Conservation (phyloP, 495 filamentous ascomycete genomes). For the Rostrohypoxylon terebratum region DNA sequence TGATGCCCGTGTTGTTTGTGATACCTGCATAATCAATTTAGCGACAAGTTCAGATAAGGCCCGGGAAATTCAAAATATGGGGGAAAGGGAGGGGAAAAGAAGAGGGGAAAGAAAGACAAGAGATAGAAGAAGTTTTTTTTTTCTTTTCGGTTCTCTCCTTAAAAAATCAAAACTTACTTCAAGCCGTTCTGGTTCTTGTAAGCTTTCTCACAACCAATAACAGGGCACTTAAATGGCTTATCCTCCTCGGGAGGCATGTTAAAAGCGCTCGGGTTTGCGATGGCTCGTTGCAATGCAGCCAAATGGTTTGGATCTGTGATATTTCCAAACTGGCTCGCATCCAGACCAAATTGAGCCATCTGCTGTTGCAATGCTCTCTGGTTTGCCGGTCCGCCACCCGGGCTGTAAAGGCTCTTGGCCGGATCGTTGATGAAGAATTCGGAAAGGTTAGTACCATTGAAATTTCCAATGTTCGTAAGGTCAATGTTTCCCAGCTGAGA, state of each 20-base stretch:
- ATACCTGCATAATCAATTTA: constrained; percentile 64
- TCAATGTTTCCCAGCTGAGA: constrained; percentile 67
- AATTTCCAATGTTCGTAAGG: constrained; percentile 61
- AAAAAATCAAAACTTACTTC: constrained; percentile 69
- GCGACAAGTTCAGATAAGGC: constrained; percentile 38
- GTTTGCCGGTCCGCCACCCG: constrained; percentile 77
- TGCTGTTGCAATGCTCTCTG: constrained; percentile 70
- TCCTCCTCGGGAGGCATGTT: constrained; percentile 75
- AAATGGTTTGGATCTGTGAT: constrained; percentile 81
- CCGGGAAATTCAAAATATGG: constrained; percentile 23
- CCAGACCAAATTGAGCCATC: constrained; percentile 70
- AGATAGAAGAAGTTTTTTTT: neutral
- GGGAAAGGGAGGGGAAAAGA: constrained; percentile 23
- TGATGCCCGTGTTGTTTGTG: constrained; percentile 91
- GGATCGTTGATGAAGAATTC: constrained; percentile 89
- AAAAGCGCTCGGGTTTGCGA: constrained; percentile 60
- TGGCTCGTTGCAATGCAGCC: constrained; percentile 78
- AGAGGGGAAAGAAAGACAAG: constrained; percentile 16
- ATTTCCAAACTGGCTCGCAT: constrained; percentile 75
- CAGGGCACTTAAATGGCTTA: constrained; percentile 96
- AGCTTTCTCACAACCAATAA: constrained; percentile 98
- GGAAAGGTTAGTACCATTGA: constrained; percentile 52
- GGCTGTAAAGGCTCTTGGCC: constrained; percentile 90
- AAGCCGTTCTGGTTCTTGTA: constrained; percentile 99
- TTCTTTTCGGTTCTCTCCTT: neutral